Evolutionary conservation across 441 rosid species (phyloP), one percentile per base, ranked within the genome.

Genomic region (Gossypium schwendimanii): DNA sequence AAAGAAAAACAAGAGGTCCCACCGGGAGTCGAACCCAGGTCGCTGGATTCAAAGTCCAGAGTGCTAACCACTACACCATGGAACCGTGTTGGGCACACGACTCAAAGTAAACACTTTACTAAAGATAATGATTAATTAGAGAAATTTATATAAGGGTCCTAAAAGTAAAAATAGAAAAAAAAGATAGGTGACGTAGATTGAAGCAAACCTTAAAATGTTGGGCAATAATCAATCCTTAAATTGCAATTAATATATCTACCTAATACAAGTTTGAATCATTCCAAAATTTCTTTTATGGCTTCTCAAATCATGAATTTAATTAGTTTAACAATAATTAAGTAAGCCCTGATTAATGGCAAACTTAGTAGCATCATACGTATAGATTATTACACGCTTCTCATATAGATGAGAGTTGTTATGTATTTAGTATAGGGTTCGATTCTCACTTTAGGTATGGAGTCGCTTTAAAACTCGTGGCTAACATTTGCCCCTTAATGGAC

Each of bases 1-100:
- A 0, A 15, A 1, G 0, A n/a, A 50, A 3, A 11, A 3, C 5
- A 36, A 8, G 0, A 71, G 74, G 85, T 82, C 85, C 85, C 72
- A 81, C 87, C 84, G 82, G 82, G 85, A 87, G 83, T 88, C 90
- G 88, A 88, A 87, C 89, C 90, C 91, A 84, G 91, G 92, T 85
- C 89, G 87, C 88, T 87, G 88, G 93, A 85, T 88, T 89, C 91
- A 87, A 91, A 91, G 91, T 86, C 92, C 92, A 86, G 88, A 89
- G 92, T 88, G 95, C 97, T 76, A 72, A 76, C 73, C 72, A 64
- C 73, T 72, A 65, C 76, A 76, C 72, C 73, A 71, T 71, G 6
- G 76, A 71, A 65, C 75, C 79, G 2, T 31, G 6, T 31, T 31
- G 6, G 33, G 0, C 6, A 0, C 0, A 0, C 0, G 1, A 0